These are phyloP conservation scores for Torulaspora gathmanii DNA, from an alignment of 805 yeast species.

Conservation along the genomic window DNA sequence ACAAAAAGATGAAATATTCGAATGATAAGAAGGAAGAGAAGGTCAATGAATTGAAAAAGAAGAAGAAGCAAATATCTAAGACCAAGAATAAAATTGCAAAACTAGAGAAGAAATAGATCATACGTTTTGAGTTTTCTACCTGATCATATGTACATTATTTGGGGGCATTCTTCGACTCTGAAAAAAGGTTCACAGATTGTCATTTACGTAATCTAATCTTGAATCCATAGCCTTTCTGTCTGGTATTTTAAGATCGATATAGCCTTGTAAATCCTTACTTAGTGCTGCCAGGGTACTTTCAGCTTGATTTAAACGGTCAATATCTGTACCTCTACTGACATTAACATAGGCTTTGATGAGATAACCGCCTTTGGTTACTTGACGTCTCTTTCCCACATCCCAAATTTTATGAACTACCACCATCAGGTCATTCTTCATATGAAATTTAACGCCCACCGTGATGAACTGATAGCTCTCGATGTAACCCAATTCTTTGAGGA, in stretches of 20 bases:
- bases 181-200: slow-evolving; percentile 6
- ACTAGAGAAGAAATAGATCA: slow-evolving; percentile 22
- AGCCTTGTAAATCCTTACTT: slow-evolving; percentile 61
- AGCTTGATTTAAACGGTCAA: slow-evolving; percentile 64
- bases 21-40: slow-evolving; percentile 76
- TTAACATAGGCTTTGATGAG: slow-evolving; percentile 65
- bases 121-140: neutral
- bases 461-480: slow-evolving; percentile 43
- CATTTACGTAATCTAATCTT: slow-evolving; percentile 40
- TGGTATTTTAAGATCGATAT: slow-evolving; percentile 66
- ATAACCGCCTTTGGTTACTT: slow-evolving; percentile 49
- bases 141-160: slow-evolving; percentile 12
- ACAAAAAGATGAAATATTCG: slow-evolving; percentile 92
- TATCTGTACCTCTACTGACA: slow-evolving; percentile 66
- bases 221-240: slow-evolving; percentile 81
- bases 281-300: slow-evolving; percentile 56
- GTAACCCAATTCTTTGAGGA: slow-evolving; percentile 67
- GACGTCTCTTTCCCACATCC: slow-evolving; percentile 39
- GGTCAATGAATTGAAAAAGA: slow-evolving; percentile 60
- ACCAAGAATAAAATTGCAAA: slow-evolving; percentile 47
- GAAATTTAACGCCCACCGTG: slow-evolving; percentile 29
- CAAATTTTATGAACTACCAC: slow-evolving; percentile 30
- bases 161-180: neutral
- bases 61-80: slow-evolving; percentile 67
- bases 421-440: slow-evolving; percentile 30